phyloP scores from a whole-genome alignment of 2,329 filamentous ascomycete species.

The Balansia obtecta region DNA sequence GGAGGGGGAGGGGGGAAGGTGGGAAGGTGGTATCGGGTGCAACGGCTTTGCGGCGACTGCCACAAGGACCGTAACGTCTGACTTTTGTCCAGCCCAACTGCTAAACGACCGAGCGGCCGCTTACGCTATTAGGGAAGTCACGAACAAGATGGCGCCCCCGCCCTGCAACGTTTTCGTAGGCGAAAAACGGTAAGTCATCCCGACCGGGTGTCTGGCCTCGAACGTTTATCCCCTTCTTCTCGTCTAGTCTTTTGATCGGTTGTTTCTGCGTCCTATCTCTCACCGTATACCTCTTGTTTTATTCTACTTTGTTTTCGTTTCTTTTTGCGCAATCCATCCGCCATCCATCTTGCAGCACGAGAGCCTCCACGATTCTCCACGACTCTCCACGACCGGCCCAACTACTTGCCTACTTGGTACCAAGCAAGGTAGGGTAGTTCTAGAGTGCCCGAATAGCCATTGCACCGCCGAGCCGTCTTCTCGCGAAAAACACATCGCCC shows the following conservation, averaged over 20 bases:
- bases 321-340: neutral
- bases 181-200: neutral
- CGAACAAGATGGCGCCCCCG: neutral
- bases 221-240: neutral
- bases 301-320: neutral
- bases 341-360: neutral
- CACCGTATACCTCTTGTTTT: neutral
- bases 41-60: neutral
- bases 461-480: conserved; percentile 5
- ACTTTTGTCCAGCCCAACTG: neutral
- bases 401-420: neutral
- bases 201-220: neutral
- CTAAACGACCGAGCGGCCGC: neutral
- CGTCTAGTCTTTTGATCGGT: neutral
- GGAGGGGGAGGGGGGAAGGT: too few relatives aligned
- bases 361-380: neutral
- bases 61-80: too few relatives aligned
- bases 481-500: neutral
- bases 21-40: too few relatives aligned
- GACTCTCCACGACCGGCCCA: neutral
- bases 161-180: neutral
- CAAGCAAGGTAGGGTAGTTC: too few relatives aligned
- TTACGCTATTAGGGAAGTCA: neutral
- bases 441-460: neutral
- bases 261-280: neutral